Conservation (phyloP, 78 protist genomes). For the slime mould (Dictyostelium discoideum) region DNA sequence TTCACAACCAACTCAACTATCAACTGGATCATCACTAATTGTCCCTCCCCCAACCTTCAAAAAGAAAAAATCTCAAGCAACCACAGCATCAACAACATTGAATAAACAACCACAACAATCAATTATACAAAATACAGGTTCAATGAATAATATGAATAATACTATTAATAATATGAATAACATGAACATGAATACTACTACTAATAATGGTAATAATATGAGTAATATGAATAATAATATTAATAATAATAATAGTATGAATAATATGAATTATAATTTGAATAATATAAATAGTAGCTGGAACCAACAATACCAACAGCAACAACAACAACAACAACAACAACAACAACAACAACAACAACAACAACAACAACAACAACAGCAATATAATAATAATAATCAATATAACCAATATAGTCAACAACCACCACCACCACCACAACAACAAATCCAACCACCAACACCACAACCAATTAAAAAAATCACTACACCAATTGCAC, state of each 20-base stretch:
- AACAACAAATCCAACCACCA: background rate
- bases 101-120: constrained; percentile 10
- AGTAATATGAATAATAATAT: background rate
- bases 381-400: background rate
- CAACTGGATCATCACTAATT: constrained; percentile 11
- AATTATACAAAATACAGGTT: background rate
- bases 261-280: background rate
- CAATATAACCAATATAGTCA: background rate
- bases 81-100: background rate
- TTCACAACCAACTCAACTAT: background rate
- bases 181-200: background rate
- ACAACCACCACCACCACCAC: background rate
- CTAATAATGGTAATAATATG: background rate
- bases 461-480: constrained; percentile 11
- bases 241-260: background rate
- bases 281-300: background rate
- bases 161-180: background rate
- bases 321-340: constrained; percentile 7
- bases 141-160: background rate
- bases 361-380: background rate
- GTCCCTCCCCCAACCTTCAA: constrained; percentile 62
- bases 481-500: background rate
- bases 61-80: constrained; percentile 6
- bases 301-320: constrained; percentile 10
- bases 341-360: no score